Percentiles rank a stretch among this genome's conserved stretches.
These are phyloP conservation scores for Suillus variegatus DNA, from an alignment of 768 basidiomycete species.

Conservation along the genomic window DNA sequence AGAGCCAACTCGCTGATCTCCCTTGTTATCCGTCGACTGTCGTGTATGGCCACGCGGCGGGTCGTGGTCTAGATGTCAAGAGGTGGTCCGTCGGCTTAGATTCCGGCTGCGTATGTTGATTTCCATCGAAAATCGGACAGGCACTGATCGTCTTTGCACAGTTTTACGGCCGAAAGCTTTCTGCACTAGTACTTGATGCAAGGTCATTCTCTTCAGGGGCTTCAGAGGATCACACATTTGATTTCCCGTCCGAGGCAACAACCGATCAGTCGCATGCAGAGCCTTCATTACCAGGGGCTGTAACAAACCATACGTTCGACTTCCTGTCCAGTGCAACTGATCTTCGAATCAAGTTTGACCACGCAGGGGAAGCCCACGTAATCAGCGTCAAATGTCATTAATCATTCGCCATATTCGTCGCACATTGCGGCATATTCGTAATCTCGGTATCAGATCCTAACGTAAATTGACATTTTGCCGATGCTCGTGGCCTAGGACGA, in stretches of 20 bases:
- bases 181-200: constrained; percentile 62
- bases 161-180: constrained; percentile 62
- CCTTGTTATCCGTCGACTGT: constrained; percentile 75
- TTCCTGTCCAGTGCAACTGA: background rate
- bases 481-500: background rate
- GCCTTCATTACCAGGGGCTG: background rate
- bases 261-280: background rate
- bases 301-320: background rate
- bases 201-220: constrained; percentile 33
- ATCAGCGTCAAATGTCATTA: constrained; percentile 50
- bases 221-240: background rate
- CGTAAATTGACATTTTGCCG: background rate
- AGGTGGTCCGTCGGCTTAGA: constrained; percentile 82
- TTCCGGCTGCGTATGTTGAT: constrained; percentile 72
- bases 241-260: background rate
- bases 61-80: constrained; percentile 77
- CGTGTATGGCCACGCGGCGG: constrained; percentile 87
- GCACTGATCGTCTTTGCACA: constrained; percentile 20
- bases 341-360: constrained; percentile 2
- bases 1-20: constrained; percentile 31
- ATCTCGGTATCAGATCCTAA: background rate
- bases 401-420: background rate
- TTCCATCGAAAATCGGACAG: background rate
- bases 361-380: constrained; percentile 49
- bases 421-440: background rate